phyloP scores from a whole-genome alignment of 345 rosid species.

The Clarkia xantiana region DNA sequence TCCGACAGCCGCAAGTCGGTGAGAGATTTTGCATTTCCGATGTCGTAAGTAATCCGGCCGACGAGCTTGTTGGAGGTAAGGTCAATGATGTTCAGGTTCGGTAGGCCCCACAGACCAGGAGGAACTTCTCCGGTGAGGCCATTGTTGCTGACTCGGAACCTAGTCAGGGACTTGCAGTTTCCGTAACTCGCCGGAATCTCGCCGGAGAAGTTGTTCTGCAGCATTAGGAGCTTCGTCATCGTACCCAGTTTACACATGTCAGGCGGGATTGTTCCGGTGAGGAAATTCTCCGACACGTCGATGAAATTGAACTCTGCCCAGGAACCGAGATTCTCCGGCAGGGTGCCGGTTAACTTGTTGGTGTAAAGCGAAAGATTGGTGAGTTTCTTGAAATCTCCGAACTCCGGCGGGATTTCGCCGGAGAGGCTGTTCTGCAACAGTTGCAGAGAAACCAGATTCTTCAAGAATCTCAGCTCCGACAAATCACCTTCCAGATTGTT shows the following conservation, averaged over 20 bases:
- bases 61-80: conserved; percentile 36
- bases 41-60: conserved; percentile 45
- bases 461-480: conserved; percentile 39
- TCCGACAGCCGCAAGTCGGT: conserved; percentile 26
- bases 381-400: conserved; percentile 50
- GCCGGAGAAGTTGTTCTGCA: conserved; percentile 64
- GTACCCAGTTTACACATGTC: conserved; percentile 76
- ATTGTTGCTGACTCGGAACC: conserved; percentile 68
- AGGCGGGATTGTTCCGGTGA: conserved; percentile 71
- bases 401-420: conserved; percentile 62
- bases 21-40: conserved; percentile 40
- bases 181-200: conserved; percentile 57
- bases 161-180: conserved; percentile 33
- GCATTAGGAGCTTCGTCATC: conserved; percentile 49
- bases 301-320: conserved; percentile 55
- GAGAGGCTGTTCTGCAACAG: conserved; percentile 35
- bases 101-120: conserved; percentile 72
- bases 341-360: conserved; percentile 51
- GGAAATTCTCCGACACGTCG: conserved; percentile 65
- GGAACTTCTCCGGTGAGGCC: conserved; percentile 60
- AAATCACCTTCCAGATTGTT: conserved; percentile 48
- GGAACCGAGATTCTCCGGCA: conserved; percentile 62
- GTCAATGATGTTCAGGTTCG: conserved; percentile 47
- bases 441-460: conserved; percentile 50
- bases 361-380: conserved; percentile 57